Conservation (phyloP, 2,329 filamentous ascomycete species). For the Botrytis pseudocinerea region DNA sequence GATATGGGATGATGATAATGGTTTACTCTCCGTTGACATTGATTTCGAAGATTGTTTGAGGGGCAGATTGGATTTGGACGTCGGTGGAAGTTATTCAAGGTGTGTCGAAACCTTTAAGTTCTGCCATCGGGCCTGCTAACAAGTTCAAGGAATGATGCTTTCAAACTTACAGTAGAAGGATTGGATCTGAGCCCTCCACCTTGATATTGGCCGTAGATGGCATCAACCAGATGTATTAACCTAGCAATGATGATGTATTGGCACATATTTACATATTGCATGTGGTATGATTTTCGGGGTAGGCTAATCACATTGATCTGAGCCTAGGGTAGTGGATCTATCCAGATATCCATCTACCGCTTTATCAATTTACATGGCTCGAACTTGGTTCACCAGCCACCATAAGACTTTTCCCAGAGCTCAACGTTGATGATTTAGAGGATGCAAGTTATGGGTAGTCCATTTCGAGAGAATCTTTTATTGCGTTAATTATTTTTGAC, state of each 20-base stretch:
- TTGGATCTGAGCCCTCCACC: conserved; percentile 56
- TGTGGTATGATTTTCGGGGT: neutral
- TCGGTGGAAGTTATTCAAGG: conserved; percentile 81
- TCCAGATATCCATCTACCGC: neutral
- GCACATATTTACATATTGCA: neutral
- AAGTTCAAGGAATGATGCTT: conserved; percentile 55
- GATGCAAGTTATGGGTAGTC: conserved; percentile 1
- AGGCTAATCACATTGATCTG: neutral
- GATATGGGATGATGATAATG: conserved; percentile 74
- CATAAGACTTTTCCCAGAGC: neutral
- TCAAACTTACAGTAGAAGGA: conserved; percentile 60
- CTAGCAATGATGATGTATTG: neutral
- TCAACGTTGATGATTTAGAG: neutral
- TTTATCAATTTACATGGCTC: neutral
- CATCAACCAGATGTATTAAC: neutral
- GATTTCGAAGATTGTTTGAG: conserved; percentile 87
- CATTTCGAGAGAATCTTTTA: neutral
- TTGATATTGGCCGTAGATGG: neutral
- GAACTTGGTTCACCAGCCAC: neutral
- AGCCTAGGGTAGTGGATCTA: neutral
- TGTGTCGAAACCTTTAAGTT: conserved; percentile 45
- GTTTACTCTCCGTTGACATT: conserved; percentile 69
- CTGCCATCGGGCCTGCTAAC: conserved; percentile 24
- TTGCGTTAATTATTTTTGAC: neutral
- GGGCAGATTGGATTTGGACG: conserved; percentile 79